Percentiles rank a stretch among this genome's conserved stretches.
These are phyloP conservation scores for Caloboletus firmus DNA, from an alignment of 1,284 basidiomycete genomes.

Conservation along the genomic window DNA sequence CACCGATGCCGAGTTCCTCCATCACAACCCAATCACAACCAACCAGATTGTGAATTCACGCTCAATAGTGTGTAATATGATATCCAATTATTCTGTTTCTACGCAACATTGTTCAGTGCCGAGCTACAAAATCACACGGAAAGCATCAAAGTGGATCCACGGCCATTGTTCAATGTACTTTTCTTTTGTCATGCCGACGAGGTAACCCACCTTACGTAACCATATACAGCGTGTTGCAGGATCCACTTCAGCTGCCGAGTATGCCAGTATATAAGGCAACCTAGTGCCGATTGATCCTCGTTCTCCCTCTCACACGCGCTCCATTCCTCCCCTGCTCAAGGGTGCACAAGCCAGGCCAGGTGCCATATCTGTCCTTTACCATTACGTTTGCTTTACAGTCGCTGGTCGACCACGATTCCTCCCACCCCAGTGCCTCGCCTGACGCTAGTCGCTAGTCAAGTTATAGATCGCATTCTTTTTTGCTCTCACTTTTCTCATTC, in stretches of 20 bases:
- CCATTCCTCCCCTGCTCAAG: neutral
- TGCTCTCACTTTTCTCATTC: neutral
- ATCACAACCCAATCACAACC: no score
- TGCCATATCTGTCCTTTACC: slow-evolving; percentile 16
- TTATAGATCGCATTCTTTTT: neutral
- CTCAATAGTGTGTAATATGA: neutral
- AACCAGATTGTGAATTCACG: slow-evolving; percentile 8
- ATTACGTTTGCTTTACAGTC: slow-evolving; percentile 11
- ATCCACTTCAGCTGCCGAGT: neutral
- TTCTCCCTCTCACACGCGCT: slow-evolving; percentile 22
- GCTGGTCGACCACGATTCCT: slow-evolving; percentile 19
- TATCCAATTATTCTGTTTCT: slow-evolving; percentile 14
- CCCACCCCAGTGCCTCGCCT: neutral
- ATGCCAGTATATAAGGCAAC: slow-evolving; percentile 14
- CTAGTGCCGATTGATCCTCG: slow-evolving; percentile 16
- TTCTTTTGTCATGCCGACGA: slow-evolving; percentile 16
- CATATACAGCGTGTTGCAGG: neutral
- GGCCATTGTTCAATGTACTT: slow-evolving; percentile 10
- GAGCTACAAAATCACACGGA: slow-evolving; percentile 2
- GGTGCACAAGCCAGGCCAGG: slow-evolving; percentile 22
- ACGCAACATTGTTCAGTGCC: slow-evolving; percentile 10
- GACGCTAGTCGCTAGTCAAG: slow-evolving; percentile 17
- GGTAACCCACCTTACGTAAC: slow-evolving; percentile 30
- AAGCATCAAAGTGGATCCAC: neutral
- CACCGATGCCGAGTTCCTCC: neutral